Evolutionary conservation across 2,329 filamentous ascomycete species (phyloP).

Genomic region (Magnaporthiopsis poae): DNA sequence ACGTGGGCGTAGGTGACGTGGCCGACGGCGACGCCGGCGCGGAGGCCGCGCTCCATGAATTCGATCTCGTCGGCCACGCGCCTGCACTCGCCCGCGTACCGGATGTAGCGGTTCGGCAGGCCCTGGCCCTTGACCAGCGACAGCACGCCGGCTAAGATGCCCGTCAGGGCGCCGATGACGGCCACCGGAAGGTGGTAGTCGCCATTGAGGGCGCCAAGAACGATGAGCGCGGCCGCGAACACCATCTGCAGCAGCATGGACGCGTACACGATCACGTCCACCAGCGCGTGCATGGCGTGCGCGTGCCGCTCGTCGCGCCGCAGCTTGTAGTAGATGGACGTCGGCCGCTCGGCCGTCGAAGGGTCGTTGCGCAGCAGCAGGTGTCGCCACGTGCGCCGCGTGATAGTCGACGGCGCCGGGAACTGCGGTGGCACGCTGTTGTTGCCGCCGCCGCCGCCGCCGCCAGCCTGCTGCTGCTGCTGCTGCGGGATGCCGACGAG

Average conservation of each 20-base stretch:
- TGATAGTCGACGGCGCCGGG: neutral
- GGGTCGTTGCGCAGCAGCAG: neutral
- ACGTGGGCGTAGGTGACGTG: neutral
- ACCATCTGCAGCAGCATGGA: conserved; percentile 36
- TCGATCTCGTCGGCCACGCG: conserved; percentile 36
- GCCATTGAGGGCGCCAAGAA: conserved; percentile 34
- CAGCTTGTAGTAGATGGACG: conserved; percentile 23
- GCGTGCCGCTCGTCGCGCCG: conserved; percentile 25
- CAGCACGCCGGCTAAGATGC: conserved; percentile 50
- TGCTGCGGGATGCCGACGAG: neutral
- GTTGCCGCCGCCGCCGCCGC: neutral
- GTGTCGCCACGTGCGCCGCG: neutral
- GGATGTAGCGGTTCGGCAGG: conserved; percentile 29
- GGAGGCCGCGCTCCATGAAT: conserved; percentile 19
- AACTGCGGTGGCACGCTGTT: too few species aligned
- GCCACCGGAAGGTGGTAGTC: conserved; percentile 44
- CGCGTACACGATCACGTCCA: conserved; percentile 30
- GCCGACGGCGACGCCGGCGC: neutral
- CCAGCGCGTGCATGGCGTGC: conserved; percentile 21
- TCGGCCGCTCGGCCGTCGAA: neutral
- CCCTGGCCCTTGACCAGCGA: conserved; percentile 45
- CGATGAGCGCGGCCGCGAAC: conserved; percentile 36
- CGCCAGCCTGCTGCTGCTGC: neutral
- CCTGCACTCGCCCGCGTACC: conserved; percentile 15
- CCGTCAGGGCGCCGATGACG: conserved; percentile 52